Evolutionary conservation across 495 filamentous ascomycete species (phyloP), one percentile per base, ranked within the genome.

Genomic region (Aspergillus sparsus): DNA sequence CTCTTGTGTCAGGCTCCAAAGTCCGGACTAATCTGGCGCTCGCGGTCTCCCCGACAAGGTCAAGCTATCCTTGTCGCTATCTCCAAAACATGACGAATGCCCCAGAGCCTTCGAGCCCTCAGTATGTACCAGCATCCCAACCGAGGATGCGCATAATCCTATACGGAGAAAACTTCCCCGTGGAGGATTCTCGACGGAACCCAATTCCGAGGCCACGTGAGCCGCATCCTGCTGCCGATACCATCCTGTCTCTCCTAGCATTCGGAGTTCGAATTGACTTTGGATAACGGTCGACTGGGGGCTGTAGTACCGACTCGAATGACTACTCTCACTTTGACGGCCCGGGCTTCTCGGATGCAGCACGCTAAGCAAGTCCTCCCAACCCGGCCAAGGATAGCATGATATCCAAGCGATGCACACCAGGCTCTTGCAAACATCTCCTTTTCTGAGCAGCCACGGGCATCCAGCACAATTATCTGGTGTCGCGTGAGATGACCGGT

Each of bases 321-420:
- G 39, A 92, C 77, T 15, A 90, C 81, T 47, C 79, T 82, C 73
- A 87, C 84, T 7, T 83, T 83, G 49, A 90, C 63, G 7, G 88
- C 88, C 10, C 81, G 82, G 0, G 87, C 88, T 72, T 92, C 88
- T 27, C 89, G 77, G 32, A 92, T 81, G 62, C 86, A 86, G 65
- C 89, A 90, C 8, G 80, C 78, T 37, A 90, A 62, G 66, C 89
- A 91, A 0, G 82, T 85, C 62, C 85, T 77, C 50, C 84, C 81
- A 46, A 78, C 78, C 33, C 87, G 74, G 51, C 86, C 86, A 59
- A 92, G 83, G 50, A 92, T 62, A 13, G 87, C 88, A 68, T 89
- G 84, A 71, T 81, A 82, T 3, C 87, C 89, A 60, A 79, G 83
- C 58, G 88, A 82, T 3, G 87, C 83, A 64, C 89, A 92, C 70